phyloP scores from a whole-genome alignment of 2,329 filamentous ascomycete species.

The Stagonosporopsis vannaccii region DNA sequence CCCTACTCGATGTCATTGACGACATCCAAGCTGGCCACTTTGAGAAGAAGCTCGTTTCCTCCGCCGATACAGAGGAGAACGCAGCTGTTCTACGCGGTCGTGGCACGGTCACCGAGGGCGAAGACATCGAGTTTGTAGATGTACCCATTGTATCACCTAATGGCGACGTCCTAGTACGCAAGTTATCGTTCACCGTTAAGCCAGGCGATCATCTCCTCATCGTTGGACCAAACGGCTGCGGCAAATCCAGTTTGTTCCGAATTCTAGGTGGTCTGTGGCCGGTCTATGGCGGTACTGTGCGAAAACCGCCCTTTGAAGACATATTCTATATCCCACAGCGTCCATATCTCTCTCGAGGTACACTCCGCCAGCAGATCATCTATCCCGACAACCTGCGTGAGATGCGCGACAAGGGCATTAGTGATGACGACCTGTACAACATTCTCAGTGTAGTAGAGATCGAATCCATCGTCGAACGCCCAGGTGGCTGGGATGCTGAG shows the following conservation, averaged over 20 bases:
- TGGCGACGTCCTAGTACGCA: conserved; percentile 86
- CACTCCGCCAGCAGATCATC: conserved; percentile 94
- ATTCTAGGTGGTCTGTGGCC: conserved; percentile 97
- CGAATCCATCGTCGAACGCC: conserved; percentile 79
- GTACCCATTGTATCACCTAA: conserved; percentile 98
- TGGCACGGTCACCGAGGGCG: conserved; percentile 81
- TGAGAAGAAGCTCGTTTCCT: conserved; percentile 95
- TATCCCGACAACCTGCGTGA: conserved; percentile 90
- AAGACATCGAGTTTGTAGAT: conserved; percentile 82
- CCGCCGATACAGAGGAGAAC: conserved; percentile 81
- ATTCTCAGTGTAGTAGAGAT: conserved; percentile 84
- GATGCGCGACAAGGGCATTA: conserved; percentile 84
- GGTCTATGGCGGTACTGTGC: conserved; percentile 91
- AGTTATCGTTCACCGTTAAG: conserved; percentile 84
- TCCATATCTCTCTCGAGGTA: conserved; percentile 89
- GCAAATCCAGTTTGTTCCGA: conserved; percentile 94
- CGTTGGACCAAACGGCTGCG: conserved; percentile 95
- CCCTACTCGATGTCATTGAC: conserved; percentile 90
- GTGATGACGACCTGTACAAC: conserved; percentile 78
- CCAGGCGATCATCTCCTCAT: conserved; percentile 92
- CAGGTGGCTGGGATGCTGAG: conserved; percentile 88
- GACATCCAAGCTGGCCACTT: conserved; percentile 91
- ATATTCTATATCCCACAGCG: conserved; percentile 99
- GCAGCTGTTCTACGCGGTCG: conserved; percentile 82
- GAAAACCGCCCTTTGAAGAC: conserved; percentile 88